Percentiles rank a stretch among this genome's conserved stretches.
Evolutionary conservation across 768 basidiomycete genomes (phyloP).

Genomic region (Cystobasidium ongulense): DNA sequence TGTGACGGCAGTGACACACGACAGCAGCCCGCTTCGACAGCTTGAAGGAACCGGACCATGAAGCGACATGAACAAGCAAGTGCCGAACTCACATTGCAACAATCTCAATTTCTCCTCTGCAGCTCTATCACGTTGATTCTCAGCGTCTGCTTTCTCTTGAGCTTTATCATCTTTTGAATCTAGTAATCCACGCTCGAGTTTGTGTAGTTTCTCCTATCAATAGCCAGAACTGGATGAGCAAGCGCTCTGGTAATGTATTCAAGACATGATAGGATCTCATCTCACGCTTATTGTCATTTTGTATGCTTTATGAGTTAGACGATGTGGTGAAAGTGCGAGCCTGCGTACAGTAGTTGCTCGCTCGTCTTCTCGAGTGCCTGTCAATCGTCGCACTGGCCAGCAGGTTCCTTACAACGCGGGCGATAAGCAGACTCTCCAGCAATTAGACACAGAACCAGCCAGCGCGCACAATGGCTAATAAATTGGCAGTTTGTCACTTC

Average conservation of each 20-base stretch:
- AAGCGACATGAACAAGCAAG: background rate
- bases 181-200: background rate
- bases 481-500: too few species aligned
- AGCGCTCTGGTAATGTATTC: background rate
- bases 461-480: too few species aligned
- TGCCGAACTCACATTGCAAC: background rate
- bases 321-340: too few species aligned
- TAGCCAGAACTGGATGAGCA: background rate
- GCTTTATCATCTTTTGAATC: background rate
- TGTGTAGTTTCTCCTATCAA: slow-evolving; percentile 20
- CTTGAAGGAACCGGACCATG: background rate
- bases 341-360: too few species aligned
- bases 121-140: background rate
- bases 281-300: slow-evolving; percentile 15
- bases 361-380: too few species aligned
- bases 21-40: too few species aligned
- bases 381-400: too few species aligned
- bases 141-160: background rate
- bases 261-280: background rate
- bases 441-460: too few species aligned
- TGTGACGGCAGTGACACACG: too few species aligned
- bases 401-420: too few species aligned
- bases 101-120: slow-evolving; percentile 7
- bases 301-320: background rate
- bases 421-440: too few species aligned